Evolutionary conservation across 148 eudicot species (phyloP), one percentile per base, ranked within the genome.

Genomic region (Rhododendron williamsianum): DNA sequence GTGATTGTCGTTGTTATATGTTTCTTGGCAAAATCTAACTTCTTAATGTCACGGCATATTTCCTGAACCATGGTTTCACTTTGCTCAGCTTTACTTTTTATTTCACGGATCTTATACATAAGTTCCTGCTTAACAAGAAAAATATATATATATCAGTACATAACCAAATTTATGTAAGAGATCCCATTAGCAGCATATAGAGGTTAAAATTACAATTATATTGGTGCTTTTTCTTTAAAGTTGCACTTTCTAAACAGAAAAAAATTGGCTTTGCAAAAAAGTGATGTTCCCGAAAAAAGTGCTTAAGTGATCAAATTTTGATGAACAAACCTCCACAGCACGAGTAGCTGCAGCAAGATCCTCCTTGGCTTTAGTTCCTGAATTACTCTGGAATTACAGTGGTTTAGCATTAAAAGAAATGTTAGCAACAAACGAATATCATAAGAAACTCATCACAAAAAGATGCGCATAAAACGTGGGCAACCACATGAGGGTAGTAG

Each of bases 41-140:
- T 97, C 88, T 97, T 97, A 46, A 97, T 97, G 87, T 97, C 99
- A 88, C 99, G 99, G 78, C 99, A 97, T 90, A 97, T 97, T 89
- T 97, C 98, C 91, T 97, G 98, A 87, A 97, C 99, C 99, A 95
- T 95, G 78, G 98, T 94, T 88, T 97, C 99, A 85, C 99, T 97
- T 90, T 97, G 98, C 89, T 95, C 98, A 78, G 99, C 99, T 87
- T 97, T 95, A 43, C 94, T 97, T 91, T 97, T 95, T 80, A 97
- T 95, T 89, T 94, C 99, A 76, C 96, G 93, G 87, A 94, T 95
- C 88, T 97, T 97, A 87, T 92, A 90, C 96, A 97, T 95, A 86
- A 97, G 98, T 87, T 97, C 98, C 99, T 96, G 91, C 86, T 41
- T 41, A 65, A 80, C 67, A 85, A 79, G 48, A 83, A 76, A 79